Evolutionary conservation across 345 rosid genomes (phyloP), one percentile per base, ranked within the genome.

Genomic region (Eutrema heterophyllum): DNA sequence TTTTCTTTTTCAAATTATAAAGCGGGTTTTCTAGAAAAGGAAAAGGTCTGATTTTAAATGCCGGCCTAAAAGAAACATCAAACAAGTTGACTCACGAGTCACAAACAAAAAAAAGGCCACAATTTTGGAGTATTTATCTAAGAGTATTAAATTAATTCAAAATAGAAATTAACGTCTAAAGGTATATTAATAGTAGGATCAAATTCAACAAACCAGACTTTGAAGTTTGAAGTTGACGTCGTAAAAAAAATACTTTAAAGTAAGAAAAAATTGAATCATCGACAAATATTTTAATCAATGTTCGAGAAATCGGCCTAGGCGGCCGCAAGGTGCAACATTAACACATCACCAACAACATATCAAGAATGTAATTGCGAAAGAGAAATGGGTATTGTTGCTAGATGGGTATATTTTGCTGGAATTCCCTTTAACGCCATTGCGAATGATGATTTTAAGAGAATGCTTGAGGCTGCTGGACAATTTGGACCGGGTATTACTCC

Each of bases 41-140:
- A 61, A 60, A 68, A 75, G 55, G 46, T 52, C 26, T 48, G 43
- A 36, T 40, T 62, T 35, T 11, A 59, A 68, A 61, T 68, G 74
- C 78, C 35, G 59, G 78, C 71, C 50, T 10, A 52, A 70, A 83
- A 71, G 69, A 54, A 66, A 65, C 71, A 65, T 56, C 32, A 46
- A 73, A 65, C 52, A 65, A 68, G 49, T 30, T 68, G 74, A 72
- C 54, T 65, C 55, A 77, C 70, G 15, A 65, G 68, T 48, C 39
- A 26, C 26, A 54, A 0, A 6, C 32, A 30, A 44, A 50, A 50
- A 7, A 46, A 9, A 26, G 59, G 4, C 44, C 30, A 53, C 59
- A 53, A 30, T 30, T 63, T 63, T 52, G n/a, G n/a, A 21, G 24
- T 21, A 21, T 21, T 21, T 21, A 21, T 21, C 24, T 21, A 21